Conservation (phyloP, 2,329 filamentous ascomycete genomes). For the Calonectria henricotiae region DNA sequence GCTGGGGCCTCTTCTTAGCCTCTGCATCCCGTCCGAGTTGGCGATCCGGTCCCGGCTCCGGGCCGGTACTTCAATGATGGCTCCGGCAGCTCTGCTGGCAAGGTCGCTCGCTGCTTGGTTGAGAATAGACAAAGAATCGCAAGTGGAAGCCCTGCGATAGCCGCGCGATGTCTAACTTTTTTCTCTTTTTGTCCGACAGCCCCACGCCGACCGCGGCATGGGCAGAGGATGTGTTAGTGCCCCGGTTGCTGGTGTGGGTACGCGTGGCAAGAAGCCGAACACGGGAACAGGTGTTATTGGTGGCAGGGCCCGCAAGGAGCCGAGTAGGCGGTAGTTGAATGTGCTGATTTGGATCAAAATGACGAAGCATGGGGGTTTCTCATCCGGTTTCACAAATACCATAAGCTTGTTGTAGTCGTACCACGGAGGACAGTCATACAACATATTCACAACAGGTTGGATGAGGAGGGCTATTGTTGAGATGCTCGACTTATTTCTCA, state of each 20-base stretch:
- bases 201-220: conserved; percentile 26
- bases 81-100: conserved; percentile 20
- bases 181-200: conserved; percentile 19
- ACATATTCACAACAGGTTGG: too few relatives aligned
- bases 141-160: not conserved
- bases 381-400: not conserved
- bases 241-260: conserved; percentile 20
- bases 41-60: conserved; percentile 34
- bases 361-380: conserved; percentile 15
- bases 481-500: not conserved
- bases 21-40: conserved; percentile 9
- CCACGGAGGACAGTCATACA: not conserved
- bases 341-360: conserved; percentile 22
- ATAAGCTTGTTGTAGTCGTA: not conserved
- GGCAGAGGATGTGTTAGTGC: conserved; percentile 22
- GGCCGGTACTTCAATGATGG: conserved; percentile 17
- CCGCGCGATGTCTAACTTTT: not conserved
- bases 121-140: not conserved
- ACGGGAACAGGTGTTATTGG: conserved; percentile 20
- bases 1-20: conserved; percentile 10
- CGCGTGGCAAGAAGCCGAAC: conserved; percentile 25
- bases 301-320: conserved; percentile 46
- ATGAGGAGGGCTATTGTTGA: not conserved
- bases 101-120: not conserved
- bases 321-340: conserved; percentile 34